Evolutionary conservation across 2,329 filamentous ascomycete genomes (phyloP).

Genomic region (Xylariaceae sp.): DNA sequence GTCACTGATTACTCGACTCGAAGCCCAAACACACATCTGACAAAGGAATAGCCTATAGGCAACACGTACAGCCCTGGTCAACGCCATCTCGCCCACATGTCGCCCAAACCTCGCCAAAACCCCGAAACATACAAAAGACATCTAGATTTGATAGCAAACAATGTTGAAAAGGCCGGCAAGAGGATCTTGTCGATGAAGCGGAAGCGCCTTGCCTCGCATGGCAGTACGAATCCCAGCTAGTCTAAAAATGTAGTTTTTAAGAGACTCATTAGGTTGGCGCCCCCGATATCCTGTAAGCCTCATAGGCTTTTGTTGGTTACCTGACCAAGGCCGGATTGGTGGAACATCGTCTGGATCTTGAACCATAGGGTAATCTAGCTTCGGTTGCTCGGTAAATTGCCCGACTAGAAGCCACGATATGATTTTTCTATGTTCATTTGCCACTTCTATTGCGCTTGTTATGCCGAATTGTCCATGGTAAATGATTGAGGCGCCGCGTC

Average conservation of each 20-base stretch:
- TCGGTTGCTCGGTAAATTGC: constrained; percentile 12
- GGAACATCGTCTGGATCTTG: background rate
- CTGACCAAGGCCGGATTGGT: constrained; percentile 2
- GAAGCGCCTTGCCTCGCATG: constrained; percentile 1
- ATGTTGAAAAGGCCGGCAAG: background rate
- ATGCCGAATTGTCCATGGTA: constrained; percentile 8
- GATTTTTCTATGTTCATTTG: constrained; percentile 11
- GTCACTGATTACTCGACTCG: too few species aligned
- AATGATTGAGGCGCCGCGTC: constrained; percentile 7
- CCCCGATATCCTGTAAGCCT: background rate
- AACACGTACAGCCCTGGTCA: too few species aligned
- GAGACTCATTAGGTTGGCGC: background rate
- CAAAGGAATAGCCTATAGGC: too few species aligned
- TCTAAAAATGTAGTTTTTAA: background rate
- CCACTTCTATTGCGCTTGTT: constrained; percentile 5
- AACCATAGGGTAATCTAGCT: background rate
- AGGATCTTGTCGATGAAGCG: background rate
- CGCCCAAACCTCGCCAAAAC: too few species aligned
- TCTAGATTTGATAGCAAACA: constrained; percentile 8
- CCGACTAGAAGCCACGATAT: constrained; percentile 11
- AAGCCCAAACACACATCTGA: too few species aligned
- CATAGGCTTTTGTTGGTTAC: background rate
- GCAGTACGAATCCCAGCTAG: background rate
- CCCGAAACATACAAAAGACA: too few species aligned
- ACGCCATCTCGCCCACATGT: too few species aligned